A percentile compares a stretch with the other conserved stretches of the same genome.
Conservation (phyloP, 352 stramenopile genomes). For the Blastocystis sp. region DNA sequence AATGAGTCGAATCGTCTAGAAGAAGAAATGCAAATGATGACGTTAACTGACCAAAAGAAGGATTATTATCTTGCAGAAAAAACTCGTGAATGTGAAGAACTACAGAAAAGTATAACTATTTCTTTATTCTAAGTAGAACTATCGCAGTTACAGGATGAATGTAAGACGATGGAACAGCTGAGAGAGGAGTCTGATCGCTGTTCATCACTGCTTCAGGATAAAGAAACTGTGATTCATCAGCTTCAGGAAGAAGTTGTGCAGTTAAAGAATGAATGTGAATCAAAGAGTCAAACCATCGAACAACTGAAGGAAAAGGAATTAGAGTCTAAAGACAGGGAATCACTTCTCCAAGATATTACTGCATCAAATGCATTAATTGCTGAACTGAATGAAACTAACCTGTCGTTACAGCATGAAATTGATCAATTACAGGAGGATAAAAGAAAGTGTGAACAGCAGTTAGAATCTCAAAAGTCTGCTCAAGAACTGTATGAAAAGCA, state of each 20-base stretch:
- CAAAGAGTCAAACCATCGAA: background rate
- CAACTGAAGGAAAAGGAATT: background rate
- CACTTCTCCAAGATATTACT: background rate
- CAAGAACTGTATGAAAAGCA: background rate
- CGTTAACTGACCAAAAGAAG: conserved; percentile 41
- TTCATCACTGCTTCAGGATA: background rate
- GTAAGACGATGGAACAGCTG: background rate
- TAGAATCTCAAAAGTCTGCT: background rate
- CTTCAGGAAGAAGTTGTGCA: background rate
- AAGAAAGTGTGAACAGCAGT: background rate
- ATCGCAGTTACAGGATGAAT: background rate
- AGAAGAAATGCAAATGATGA: conserved; percentile 40
- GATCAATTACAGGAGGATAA: background rate
- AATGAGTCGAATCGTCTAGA: conserved; percentile 19
- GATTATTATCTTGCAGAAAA: conserved; percentile 32
- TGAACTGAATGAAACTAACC: background rate
- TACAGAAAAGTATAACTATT: background rate
- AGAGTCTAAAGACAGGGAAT: background rate
- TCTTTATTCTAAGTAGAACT: background rate
- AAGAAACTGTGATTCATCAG: background rate
- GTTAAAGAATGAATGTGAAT: background rate
- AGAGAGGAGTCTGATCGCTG: background rate
- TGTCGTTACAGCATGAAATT: background rate
- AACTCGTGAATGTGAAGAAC: conserved; percentile 1
- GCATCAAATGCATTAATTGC: conserved; percentile 5